Evolutionary conservation across 768 basidiomycete genomes (phyloP), one percentile per base, ranked within the genome.

Genomic region (Xerocomellus chrysenteron): DNA sequence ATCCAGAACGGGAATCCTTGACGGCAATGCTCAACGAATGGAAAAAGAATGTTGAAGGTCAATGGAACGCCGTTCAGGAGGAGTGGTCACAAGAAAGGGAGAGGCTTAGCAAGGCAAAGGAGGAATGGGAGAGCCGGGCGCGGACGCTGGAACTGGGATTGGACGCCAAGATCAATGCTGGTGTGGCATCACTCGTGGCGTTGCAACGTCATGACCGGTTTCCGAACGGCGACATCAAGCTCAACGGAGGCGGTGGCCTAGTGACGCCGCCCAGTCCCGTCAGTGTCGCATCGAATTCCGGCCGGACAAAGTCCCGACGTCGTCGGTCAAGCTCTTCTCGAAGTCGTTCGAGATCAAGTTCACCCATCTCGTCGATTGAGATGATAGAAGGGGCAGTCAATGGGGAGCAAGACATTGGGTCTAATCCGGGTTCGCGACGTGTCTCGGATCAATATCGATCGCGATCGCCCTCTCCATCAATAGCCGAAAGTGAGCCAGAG

Each of bases 61-160:
- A 86, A 48, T 94, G 92, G 92, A 81, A 76, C 36, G 75, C 72
- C 30, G 86, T 94, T 33, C 83, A 87, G 63, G 87, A 91, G 61
- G 88, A 90, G 53, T 97, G 93, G 93, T 80, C 79, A 2, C 77
- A 82, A 37, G 94, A 97, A 71, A 79, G 93, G 5, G 87, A 88
- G 57, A 78, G 91, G 19, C 77, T 97, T 12, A 77, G 79, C 40
- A 76, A 80, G 19, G 92, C 91, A 13, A 79, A 87, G 47, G 85
- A 90, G 41, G 91, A 94, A 62, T 95, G 90, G 87, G 94, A 95
- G 72, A 73, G 56, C 7, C 79, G 83, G 52, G 75, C 82, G 50
- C 75, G 78, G 13, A 69, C 70, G 10, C 74, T 86, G n/a, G 84
- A 87, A 61, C 71, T 75, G 14, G 78, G 81, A 4, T 59, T 87